Evolutionary conservation across 345 rosid genomes (phyloP).

Genomic region (Arabidopsis arenosa): DNA sequence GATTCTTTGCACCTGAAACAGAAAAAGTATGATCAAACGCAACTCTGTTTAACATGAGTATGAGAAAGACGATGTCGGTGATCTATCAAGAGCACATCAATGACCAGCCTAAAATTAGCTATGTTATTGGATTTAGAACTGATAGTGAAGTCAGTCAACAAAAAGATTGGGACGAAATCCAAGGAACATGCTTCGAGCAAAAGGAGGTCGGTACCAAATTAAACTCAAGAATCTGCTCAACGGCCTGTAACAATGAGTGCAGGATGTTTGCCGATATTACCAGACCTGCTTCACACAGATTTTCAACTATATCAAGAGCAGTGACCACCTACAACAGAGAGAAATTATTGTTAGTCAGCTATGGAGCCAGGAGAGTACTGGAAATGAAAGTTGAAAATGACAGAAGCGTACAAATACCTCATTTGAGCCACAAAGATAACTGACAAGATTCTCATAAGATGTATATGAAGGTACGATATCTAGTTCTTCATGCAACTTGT

Average conservation of each 20-base stretch:
- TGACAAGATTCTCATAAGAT: conserved; percentile 68
- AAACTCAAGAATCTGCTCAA: conserved; percentile 65
- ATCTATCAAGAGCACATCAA: conserved; percentile 21
- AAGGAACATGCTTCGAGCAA: conserved; percentile 23
- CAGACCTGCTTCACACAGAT: conserved; percentile 66
- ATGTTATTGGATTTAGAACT: not conserved
- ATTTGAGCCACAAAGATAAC: conserved; percentile 52
- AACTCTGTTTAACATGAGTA: conserved; percentile 21
- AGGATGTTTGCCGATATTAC: conserved; percentile 53
- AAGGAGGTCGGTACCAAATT: conserved; percentile 59
- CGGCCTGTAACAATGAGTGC: conserved; percentile 56
- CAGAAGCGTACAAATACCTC: conserved; percentile 56
- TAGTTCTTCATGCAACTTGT: conserved; percentile 63
- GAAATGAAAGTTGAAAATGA: conserved; percentile 13
- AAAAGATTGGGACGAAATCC: not conserved
- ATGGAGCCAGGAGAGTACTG: not conserved
- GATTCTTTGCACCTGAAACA: conserved; percentile 64
- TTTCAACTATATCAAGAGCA: conserved; percentile 74
- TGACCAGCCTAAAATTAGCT: conserved; percentile 19
- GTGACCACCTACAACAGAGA: conserved; percentile 61
- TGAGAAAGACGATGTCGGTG: conserved; percentile 14
- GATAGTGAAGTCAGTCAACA: not conserved
- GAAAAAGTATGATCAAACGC: not conserved
- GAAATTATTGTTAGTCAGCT: conserved; percentile 34
- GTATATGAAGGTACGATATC: conserved; percentile 58